Conservation (phyloP, 2,329 filamentous ascomycete species). For the Nannizzia gypsea region DNA sequence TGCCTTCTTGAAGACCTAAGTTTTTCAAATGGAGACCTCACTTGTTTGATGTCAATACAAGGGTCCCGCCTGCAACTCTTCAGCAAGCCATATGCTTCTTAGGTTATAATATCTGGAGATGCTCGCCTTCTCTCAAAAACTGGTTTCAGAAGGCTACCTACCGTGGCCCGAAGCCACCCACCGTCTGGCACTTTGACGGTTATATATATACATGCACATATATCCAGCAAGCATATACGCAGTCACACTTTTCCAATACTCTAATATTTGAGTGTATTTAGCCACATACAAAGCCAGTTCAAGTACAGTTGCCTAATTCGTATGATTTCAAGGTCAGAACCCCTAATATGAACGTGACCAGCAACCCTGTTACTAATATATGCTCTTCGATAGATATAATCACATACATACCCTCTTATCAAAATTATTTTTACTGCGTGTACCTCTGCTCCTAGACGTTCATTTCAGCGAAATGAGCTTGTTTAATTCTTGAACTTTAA, state of each 20-base stretch:
- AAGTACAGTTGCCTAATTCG: background rate
- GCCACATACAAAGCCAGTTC: too few species aligned
- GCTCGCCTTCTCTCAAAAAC: too few species aligned
- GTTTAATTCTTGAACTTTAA: background rate
- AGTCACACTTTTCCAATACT: too few species aligned
- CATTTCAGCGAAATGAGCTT: background rate
- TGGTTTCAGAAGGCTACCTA: too few species aligned
- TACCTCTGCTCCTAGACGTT: background rate
- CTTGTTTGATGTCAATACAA: background rate
- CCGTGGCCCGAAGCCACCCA: too few species aligned
- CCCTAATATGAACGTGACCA: background rate
- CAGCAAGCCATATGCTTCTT: too few species aligned
- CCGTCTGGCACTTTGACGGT: too few species aligned
- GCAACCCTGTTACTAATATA: background rate
- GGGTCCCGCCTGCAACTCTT: too few species aligned
- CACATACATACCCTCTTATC: background rate
- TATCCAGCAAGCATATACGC: too few species aligned
- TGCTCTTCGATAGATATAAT: background rate
- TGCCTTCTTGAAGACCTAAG: conserved; percentile 22
- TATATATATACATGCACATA: too few species aligned
- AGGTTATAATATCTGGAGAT: too few species aligned
- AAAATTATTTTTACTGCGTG: background rate
- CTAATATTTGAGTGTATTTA: too few species aligned
- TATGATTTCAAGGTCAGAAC: background rate
- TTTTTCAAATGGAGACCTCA: background rate